These are phyloP conservation scores for Fraxinus velutina DNA, from an alignment of 305 asterid genomes.

Conservation along the genomic window DNA sequence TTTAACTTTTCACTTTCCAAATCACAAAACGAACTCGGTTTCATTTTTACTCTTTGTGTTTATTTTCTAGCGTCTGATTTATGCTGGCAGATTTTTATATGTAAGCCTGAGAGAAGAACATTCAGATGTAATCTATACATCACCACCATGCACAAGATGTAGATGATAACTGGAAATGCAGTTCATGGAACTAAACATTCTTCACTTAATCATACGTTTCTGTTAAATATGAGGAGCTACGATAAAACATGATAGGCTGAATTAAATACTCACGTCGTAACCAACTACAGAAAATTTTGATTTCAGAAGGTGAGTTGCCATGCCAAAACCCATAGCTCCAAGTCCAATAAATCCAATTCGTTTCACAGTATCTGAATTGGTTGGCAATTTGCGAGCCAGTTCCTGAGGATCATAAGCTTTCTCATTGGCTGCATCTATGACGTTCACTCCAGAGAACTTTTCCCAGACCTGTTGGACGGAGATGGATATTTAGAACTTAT, in stretches of 20 bases:
- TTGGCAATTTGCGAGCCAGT: slow-evolving; percentile 52
- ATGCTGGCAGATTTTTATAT: neutral
- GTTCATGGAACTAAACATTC: neutral
- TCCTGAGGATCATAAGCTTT: slow-evolving; percentile 70
- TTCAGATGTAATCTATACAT: neutral
- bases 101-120: neutral
- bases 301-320: slow-evolving; percentile 88
- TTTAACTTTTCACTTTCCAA: neutral
- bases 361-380: slow-evolving; percentile 56
- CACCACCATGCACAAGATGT: neutral
- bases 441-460: slow-evolving; percentile 63
- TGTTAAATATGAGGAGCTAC: slow-evolving; percentile 11
- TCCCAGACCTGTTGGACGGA: slow-evolving; percentile 70
- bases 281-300: slow-evolving; percentile 72
- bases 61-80: neutral
- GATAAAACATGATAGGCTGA: slow-evolving; percentile 18
- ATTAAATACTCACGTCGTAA: slow-evolving; percentile 67
- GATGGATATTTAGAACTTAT: slow-evolving; percentile 14
- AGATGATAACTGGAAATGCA: slow-evolving; percentile 1
- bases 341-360: slow-evolving; percentile 89
- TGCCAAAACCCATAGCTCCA: slow-evolving; percentile 99
- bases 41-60: neutral
- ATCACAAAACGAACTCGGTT: neutral
- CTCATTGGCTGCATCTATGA: slow-evolving; percentile 62
- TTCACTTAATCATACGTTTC: slow-evolving; percentile 6